phyloP scores from a whole-genome alignment of 139 green algal genomes.

The Desmodesmus armatus region DNA sequence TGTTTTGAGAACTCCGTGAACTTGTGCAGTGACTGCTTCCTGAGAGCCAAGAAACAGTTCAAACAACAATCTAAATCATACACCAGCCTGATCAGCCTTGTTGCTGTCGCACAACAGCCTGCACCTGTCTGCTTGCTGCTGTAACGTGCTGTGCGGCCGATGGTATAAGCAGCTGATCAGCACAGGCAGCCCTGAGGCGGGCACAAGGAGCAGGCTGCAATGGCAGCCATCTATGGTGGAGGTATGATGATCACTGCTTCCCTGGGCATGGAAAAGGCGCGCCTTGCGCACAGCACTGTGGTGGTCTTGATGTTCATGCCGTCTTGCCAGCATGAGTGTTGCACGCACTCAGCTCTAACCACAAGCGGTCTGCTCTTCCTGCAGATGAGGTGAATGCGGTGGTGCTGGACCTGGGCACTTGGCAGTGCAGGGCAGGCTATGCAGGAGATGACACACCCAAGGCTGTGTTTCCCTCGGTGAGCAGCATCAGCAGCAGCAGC shows the following conservation, averaged over 20 bases:
- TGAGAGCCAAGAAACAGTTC: background rate
- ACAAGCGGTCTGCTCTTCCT: background rate
- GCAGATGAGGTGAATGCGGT: slow-evolving; percentile 96
- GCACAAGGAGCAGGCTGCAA: background rate
- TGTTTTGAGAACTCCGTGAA: too few species aligned
- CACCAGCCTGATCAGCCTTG: background rate
- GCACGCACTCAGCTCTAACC: background rate
- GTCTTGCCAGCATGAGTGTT: background rate
- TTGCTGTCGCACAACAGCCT: background rate
- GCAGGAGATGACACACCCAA: slow-evolving; percentile 97
- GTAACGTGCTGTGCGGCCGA: background rate
- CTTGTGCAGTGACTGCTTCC: too few species aligned
- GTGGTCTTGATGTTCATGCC: background rate
- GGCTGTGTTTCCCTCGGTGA: slow-evolving; percentile 88
- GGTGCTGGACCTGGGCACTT: slow-evolving; percentile 92
- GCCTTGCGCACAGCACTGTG: background rate
- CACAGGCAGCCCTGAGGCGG: background rate
- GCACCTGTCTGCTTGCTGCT: background rate
- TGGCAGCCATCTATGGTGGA: slow-evolving; percentile 60
- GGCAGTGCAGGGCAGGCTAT: slow-evolving; percentile 90
- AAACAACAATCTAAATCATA: background rate
- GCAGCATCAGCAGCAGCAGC: slow-evolving; percentile 4
- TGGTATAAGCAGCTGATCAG: background rate
- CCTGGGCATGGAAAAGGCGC: background rate
- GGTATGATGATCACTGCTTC: slow-evolving; percentile 35